phyloP scores from a whole-genome alignment of 2,329 filamentous ascomycete species.

The Epichloe baconii region DNA sequence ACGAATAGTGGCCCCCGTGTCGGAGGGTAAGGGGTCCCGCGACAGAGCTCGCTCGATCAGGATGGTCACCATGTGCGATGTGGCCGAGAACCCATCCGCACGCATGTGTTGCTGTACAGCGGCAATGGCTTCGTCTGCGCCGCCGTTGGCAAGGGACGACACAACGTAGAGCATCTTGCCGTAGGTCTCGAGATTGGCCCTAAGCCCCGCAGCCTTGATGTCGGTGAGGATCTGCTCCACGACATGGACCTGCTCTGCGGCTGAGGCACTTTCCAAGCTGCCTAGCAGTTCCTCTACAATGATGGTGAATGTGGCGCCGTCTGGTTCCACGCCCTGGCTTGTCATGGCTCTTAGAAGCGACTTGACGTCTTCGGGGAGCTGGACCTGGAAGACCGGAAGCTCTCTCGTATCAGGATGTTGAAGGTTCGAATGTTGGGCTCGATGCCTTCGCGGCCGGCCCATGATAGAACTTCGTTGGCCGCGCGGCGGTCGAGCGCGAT shows the following conservation, averaged over 20 bases:
- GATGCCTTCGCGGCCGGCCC: conserved; percentile 43
- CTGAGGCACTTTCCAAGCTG: conserved; percentile 23
- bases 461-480: conserved; percentile 42
- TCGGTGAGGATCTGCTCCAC: conserved; percentile 43
- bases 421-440: conserved; percentile 46
- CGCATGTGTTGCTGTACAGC: conserved; percentile 52
- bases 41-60: conserved; percentile 56
- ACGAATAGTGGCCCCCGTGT: conserved; percentile 33
- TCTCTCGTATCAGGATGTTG: conserved; percentile 54
- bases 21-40: conserved; percentile 42
- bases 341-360: conserved; percentile 48
- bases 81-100: conserved; percentile 35
- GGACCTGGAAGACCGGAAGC: conserved; percentile 36
- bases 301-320: conserved; percentile 61
- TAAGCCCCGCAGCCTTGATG: conserved; percentile 43
- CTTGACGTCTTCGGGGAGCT: conserved; percentile 34
- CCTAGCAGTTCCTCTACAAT: conserved; percentile 48
- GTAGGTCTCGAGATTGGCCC: conserved; percentile 50
- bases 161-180: conserved; percentile 52
- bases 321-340: conserved; percentile 37
- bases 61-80: conserved; percentile 60
- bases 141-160: conserved; percentile 21
- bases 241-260: conserved; percentile 36
- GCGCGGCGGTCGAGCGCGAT: conserved; percentile 35
- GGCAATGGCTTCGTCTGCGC: conserved; percentile 37